These are phyloP conservation scores for Lenwebbia sp. DNA, from an alignment of 345 rosid genomes.

Conservation along the genomic window DNA sequence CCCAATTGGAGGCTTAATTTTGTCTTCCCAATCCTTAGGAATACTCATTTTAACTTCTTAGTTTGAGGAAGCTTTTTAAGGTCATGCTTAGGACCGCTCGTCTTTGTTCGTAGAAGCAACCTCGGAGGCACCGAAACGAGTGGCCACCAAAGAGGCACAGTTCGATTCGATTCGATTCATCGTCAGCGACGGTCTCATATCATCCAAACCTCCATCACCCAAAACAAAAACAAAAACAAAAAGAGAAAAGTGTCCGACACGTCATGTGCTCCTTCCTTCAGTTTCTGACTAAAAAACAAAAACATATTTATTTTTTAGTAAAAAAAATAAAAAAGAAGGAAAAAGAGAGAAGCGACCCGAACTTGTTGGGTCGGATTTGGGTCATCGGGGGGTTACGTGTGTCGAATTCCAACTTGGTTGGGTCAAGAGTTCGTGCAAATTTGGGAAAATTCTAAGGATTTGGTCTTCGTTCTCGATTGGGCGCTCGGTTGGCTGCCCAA, in stretches of 20 bases:
- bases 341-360: neutral
- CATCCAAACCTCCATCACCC: neutral
- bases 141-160: neutral
- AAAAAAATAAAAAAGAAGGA: neutral
- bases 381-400: neutral
- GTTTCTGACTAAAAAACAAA: neutral
- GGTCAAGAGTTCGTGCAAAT: neutral
- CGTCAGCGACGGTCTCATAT: neutral
- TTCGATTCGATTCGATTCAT: neutral
- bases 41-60: too few relatives aligned
- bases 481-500: neutral
- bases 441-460: neutral
- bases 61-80: too few relatives aligned
- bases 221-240: too few relatives aligned
- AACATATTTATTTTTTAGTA: too few relatives aligned
- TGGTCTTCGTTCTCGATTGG: neutral
- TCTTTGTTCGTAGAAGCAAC: neutral
- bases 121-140: neutral
- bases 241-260: neutral
- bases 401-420: neutral
- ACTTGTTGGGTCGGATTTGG: neutral
- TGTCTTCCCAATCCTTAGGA: too few relatives aligned
- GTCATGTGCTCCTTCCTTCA: neutral
- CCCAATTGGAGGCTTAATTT: too few relatives aligned
- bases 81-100: too few relatives aligned